phyloP scores from a whole-genome alignment of 2,329 filamentous ascomycete genomes.

The Calonectria pteridis region DNA sequence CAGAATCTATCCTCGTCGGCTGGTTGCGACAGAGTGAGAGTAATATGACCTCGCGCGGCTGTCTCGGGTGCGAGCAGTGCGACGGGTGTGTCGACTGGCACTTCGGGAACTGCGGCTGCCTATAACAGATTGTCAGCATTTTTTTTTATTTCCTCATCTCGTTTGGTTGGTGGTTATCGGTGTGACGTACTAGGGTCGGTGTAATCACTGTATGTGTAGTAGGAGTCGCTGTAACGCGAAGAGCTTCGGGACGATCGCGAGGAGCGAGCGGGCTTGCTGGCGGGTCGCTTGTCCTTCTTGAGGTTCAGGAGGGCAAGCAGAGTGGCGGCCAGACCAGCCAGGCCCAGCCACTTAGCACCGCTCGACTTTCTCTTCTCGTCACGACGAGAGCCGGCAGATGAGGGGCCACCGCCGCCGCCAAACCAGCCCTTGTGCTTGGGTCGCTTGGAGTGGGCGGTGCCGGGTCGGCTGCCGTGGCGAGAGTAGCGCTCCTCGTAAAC shows the following conservation, averaged over 20 bases:
- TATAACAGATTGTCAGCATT: slow-evolving; percentile 36
- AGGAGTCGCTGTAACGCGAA: slow-evolving; percentile 65
- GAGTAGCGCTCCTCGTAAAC: slow-evolving; percentile 74
- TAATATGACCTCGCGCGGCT: slow-evolving; percentile 51
- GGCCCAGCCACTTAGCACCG: slow-evolving; percentile 65
- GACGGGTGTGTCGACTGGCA: slow-evolving; percentile 58
- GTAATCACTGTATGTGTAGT: slow-evolving; percentile 65
- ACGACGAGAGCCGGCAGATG: slow-evolving; percentile 55
- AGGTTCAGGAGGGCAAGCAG: slow-evolving; percentile 67
- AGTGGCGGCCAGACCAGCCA: slow-evolving; percentile 64
- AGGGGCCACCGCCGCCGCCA: slow-evolving; percentile 60
- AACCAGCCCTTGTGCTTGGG: slow-evolving; percentile 70
- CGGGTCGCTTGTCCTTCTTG: slow-evolving; percentile 62
- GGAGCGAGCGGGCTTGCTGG: slow-evolving; percentile 52
- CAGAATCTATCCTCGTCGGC: slow-evolving; percentile 33
- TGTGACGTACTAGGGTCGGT: slow-evolving; percentile 64
- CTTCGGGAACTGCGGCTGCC: slow-evolving; percentile 58
- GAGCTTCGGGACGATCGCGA: slow-evolving; percentile 55
- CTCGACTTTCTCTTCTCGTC: slow-evolving; percentile 63
- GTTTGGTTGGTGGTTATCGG: slow-evolving; percentile 10
- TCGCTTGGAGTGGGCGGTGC: slow-evolving; percentile 60
- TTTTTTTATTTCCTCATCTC: neutral
- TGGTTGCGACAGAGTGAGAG: slow-evolving; percentile 41
- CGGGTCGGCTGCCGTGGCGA: slow-evolving; percentile 57
- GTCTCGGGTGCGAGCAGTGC: slow-evolving; percentile 47